Conservation (phyloP, 1,284 basidiomycete species). For the Testicularia cyperi region DNA sequence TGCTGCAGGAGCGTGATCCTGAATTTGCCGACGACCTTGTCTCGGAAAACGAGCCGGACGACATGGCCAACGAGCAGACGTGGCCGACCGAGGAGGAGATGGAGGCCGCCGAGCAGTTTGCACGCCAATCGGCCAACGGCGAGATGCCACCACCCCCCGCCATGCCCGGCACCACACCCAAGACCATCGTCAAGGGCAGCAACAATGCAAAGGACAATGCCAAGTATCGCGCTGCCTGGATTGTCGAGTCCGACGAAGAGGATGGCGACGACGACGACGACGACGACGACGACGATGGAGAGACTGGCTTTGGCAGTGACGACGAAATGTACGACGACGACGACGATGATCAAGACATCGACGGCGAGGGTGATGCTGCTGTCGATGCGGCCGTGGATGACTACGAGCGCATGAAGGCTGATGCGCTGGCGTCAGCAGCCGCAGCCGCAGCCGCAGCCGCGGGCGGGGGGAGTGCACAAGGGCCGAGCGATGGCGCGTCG, state of each 20-base stretch:
- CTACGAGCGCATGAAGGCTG: conserved; percentile 79
- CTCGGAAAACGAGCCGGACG: conserved; percentile 82
- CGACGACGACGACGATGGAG: conserved; percentile 71
- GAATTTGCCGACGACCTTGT: conserved; percentile 83
- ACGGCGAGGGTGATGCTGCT: conserved; percentile 68
- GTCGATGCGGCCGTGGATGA: conserved; percentile 71
- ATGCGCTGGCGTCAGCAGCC: conserved; percentile 61
- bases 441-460: conserved; percentile 15
- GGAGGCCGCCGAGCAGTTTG: conserved; percentile 58
- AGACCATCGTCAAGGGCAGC: conserved; percentile 47
- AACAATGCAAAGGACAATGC: conserved; percentile 58
- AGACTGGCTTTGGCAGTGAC: conserved; percentile 85
- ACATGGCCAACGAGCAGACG: conserved; percentile 90
- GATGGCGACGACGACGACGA: conserved; percentile 64
- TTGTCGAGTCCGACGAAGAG: conserved; percentile 52
- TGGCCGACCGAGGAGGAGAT: conserved; percentile 99
- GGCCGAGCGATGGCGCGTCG: conserved; percentile 10
- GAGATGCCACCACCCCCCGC: conserved; percentile 56
- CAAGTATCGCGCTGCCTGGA: conserved; percentile 56
- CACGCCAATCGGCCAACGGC: conserved; percentile 19
- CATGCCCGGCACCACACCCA: conserved; percentile 60
- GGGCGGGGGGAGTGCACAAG: no score
- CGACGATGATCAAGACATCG: conserved; percentile 78
- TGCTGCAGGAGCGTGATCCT: conserved; percentile 66
- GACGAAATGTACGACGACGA: conserved; percentile 65